Evolutionary conservation across 2,329 filamentous ascomycete species (phyloP), one percentile per base, ranked within the genome.

Genomic region (Aureobasidium lini): DNA sequence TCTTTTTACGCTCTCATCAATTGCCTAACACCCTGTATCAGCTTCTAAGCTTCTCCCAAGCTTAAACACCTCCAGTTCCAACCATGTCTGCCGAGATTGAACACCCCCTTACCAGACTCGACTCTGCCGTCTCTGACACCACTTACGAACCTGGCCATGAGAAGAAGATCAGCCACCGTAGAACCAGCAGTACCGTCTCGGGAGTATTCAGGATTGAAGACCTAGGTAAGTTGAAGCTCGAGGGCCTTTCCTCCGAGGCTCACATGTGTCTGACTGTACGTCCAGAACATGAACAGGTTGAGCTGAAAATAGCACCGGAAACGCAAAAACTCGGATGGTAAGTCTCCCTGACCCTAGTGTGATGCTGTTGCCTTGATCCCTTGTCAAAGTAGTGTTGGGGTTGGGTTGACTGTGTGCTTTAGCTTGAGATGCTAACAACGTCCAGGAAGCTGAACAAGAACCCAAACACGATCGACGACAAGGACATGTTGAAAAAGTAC

Each of bases 391-490:
- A 9, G 13, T 23, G 3, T 29, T n/a, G 43, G 8, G 10, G 23
- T 46, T 3, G 18, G 23, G 50, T 44, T 40, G 50, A 23, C 23
- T 46, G n/a, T 39, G 42, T 15, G 18, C 4, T 23, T 39, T 29
- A 28, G 6, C 4, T 40, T 54, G 11, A 10, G 34, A 32, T 29
- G 8, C 61, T 65, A 46, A 63, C 50, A 28, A 39, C 32, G 42
- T 40, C 52, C 66, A 96, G 92, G 93, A 96, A 94, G 78, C 87
- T 97, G 72, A 97, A 97, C 83, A 89, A 86, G 58, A 93, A 91
- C 37, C 83, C 90, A 43, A 77, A 79, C 62, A 82, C 83, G 40
- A 74, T 96, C 53, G 92, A 96, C 32, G 93, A 96, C 67, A 87
- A 88, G 69, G 85, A 92, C 32, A 83, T 88, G 63, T 84, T 97